Conservation (phyloP, 2,329 filamentous ascomycete genomes). For the Penicillium sp. region DNA sequence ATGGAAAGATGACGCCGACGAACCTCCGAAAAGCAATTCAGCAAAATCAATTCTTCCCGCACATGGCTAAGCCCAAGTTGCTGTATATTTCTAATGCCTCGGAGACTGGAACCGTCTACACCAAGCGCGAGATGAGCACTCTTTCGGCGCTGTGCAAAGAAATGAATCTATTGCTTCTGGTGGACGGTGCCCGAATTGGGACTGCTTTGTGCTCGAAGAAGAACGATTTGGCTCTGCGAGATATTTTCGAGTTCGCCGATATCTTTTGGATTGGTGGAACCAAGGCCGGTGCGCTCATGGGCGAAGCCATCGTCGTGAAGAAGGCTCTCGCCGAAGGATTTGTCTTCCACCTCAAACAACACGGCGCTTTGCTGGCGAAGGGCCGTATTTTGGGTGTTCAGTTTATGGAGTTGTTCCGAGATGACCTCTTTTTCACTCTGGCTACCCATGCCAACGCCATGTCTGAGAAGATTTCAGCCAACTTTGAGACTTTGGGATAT, state of each 20-base stretch:
- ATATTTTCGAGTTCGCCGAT: conserved; percentile 57
- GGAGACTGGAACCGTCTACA: conserved; percentile 58
- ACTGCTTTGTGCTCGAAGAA: conserved; percentile 51
- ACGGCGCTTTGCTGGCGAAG: conserved; percentile 59
- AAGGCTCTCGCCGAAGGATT: conserved; percentile 54
- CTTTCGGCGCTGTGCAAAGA: conserved; percentile 54
- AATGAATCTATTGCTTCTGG: conserved; percentile 52
- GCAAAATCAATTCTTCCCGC: conserved; percentile 59
- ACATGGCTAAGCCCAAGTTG: conserved; percentile 59
- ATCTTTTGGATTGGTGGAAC: conserved; percentile 64
- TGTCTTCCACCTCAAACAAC: conserved; percentile 60
- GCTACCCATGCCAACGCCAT: conserved; percentile 54
- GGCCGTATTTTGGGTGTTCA: conserved; percentile 57
- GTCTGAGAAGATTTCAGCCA: conserved; percentile 52
- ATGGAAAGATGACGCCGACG: conserved; percentile 57
- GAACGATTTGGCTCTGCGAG: conserved; percentile 54
- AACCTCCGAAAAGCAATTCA: conserved; percentile 52
- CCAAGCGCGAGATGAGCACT: conserved; percentile 49
- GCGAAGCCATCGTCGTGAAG: conserved; percentile 59
- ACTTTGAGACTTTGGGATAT: conserved; percentile 53
- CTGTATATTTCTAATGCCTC: conserved; percentile 61
- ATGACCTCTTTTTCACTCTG: conserved; percentile 55
- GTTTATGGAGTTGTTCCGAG: conserved; percentile 57
- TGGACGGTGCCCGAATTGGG: conserved; percentile 58
- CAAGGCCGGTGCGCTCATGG: conserved; percentile 59